Conservation (phyloP, 208 protist species). For the Trypanosoma mega region DNA sequence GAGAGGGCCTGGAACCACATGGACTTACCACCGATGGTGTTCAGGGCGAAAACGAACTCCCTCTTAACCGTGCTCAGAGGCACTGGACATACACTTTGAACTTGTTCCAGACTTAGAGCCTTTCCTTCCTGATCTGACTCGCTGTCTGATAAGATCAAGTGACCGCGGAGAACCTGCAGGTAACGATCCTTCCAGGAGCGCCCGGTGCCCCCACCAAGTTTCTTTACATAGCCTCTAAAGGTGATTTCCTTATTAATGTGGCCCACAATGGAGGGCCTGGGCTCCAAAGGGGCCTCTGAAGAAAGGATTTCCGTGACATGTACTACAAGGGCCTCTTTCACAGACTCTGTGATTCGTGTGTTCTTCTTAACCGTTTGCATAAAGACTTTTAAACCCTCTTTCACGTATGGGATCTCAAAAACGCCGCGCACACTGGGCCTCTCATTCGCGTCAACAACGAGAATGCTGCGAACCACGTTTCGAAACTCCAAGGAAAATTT, state of each 20-base stretch:
- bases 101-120: constrained; percentile 75
- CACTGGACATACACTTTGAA: constrained; percentile 79
- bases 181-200: constrained; percentile 73
- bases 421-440: constrained; percentile 68
- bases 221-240: constrained; percentile 68
- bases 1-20: constrained; percentile 84
- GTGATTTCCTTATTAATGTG: constrained; percentile 76
- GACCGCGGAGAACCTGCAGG: constrained; percentile 66
- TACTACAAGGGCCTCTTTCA: constrained; percentile 56
- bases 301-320: constrained; percentile 77
- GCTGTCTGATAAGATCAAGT: constrained; percentile 73
- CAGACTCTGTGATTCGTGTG: constrained; percentile 49
- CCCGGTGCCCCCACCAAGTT: constrained; percentile 55
- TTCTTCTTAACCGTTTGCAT: constrained; percentile 84
- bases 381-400: constrained; percentile 78
- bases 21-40: constrained; percentile 79
- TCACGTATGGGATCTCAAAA: constrained; percentile 74
- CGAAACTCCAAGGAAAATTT: constrained; percentile 60
- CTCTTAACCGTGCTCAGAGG: constrained; percentile 47
- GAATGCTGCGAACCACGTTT: constrained; percentile 62
- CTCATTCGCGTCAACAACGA: constrained; percentile 69
- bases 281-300: constrained; percentile 23
- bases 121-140: constrained; percentile 71
- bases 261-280: constrained; percentile 34
- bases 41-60: constrained; percentile 80